Evolutionary conservation across 179 eudicot species (phyloP), one percentile per base, ranked within the genome.

Genomic region (Drosera spatulata): DNA sequence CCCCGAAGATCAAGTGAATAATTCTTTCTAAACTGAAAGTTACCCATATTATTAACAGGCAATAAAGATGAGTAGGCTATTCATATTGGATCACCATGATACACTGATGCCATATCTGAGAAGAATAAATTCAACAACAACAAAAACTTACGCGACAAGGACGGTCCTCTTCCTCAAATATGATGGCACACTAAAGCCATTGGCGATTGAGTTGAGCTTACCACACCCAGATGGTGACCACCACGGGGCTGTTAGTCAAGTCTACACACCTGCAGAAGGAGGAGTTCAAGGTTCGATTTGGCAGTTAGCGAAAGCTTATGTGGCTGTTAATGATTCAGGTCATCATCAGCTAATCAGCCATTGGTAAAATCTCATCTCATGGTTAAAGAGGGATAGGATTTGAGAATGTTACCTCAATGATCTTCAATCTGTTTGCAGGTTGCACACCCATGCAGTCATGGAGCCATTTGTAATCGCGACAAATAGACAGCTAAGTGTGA

Each of bases 381-480:
- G 39, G 45, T 10, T 38, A 22, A 40, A 10, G 12, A n/a, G 9
- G 11, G 14, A 49, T 9, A 49, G 9, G 3, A 9, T 49, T 49
- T 43, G 45, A 43, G 45, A 43, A 43, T 43, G 5, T 43, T 33
- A 58, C 60, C 12, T n/a, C 7, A 40, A 13, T 49, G 49, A 0
- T 59, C 50, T 12, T 39, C 0, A 59, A 50, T 56, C 33, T 15
- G 33, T 10, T 55, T 67, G 61, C 77, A 88, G 96, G 96, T 71
- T 83, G 59, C 53, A 78, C 48, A 88, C 96, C 6, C 96, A 88
- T 65, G 96, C 96, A 9, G 77, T 60, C 2, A 81, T 86, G 13
- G 96, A 88, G 69, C 88, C 94, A 62, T 79, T 86, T 57, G 63
- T 86, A 3, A 86, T 88, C 55, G 96, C 90, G 43, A 79, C 84